phyloP scores from a whole-genome alignment of 2,329 filamentous ascomycete species.

The Corynespora cassiicola region DNA sequence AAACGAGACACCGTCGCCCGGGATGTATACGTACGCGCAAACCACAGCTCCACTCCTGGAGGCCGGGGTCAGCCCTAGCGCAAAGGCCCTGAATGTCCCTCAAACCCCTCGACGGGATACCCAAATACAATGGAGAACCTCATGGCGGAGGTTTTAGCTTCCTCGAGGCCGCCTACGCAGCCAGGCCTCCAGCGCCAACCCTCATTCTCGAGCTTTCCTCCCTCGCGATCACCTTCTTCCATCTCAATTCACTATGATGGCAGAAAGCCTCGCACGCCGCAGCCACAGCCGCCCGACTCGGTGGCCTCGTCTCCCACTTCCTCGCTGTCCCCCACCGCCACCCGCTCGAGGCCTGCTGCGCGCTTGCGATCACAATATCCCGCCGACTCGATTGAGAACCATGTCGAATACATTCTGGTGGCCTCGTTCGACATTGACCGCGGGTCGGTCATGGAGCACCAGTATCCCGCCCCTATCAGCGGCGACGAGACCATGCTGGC shows the following conservation, averaged over 20 bases:
- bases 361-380: conserved; percentile 58
- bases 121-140: too few species aligned
- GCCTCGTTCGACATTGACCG: conserved; percentile 97
- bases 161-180: too few species aligned
- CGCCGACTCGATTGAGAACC: conserved; percentile 68
- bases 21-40: too few species aligned
- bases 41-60: too few species aligned
- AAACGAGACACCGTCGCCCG: too few species aligned
- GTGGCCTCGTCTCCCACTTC: conserved; percentile 34
- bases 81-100: too few species aligned
- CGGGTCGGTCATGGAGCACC: conserved; percentile 97
- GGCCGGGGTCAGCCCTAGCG: too few species aligned
- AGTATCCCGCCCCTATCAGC: conserved; percentile 92
- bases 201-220: conserved; percentile 52
- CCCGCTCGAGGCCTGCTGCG: conserved; percentile 10
- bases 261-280: conserved; percentile 41
- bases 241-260: conserved; percentile 42
- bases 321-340: conserved; percentile 24
- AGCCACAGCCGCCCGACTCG: conserved; percentile 41
- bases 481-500: conserved; percentile 98
- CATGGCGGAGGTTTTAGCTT: too few species aligned
- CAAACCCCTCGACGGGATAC: too few species aligned
- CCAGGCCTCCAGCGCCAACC: conserved; percentile 45
- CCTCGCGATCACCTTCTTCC: conserved; percentile 47
- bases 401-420: conserved; percentile 98